Base-by-base conservation (phyloP, 2,329 filamentous ascomycete genomes). In the Helotiales sp. region DNA sequence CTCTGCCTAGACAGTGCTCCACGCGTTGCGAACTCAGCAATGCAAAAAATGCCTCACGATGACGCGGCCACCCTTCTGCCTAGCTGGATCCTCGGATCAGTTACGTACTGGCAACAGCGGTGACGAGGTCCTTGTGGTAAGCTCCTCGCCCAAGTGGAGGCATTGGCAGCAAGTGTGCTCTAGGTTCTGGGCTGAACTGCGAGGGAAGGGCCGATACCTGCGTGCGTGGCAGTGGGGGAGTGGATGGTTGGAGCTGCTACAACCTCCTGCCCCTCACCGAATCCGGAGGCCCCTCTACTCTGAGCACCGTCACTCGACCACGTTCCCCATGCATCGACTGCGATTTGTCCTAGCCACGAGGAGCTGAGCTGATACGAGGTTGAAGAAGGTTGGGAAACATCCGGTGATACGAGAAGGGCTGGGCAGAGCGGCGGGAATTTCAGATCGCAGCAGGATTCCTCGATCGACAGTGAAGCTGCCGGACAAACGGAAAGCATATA, bases 31-130 rank as follows among this genome's bases (percentile, higher is more conserved):
- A n/a, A n/a, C n/a, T n/a, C n/a, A n/a, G n/a, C n/a, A n/a, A n/a
- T n/a, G n/a, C n/a, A n/a, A n/a, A n/a, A n/a, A n/a, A n/a, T 50
- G 47, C 47, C 47, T 50, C 47, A 26, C 47, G 47, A 50, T 22
- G n/a, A 50, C 47, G 47, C 24, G 47, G 47, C n/a, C 24, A 26
- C 20, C 8, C 40, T 24, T 50, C 47, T 50, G 47, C 47, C 49
- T 52, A 52, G 49, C 49, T 52, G 26, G 8, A 30, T 30, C 24
- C 22, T n/a, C 8, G 24, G 13, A 52, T 28, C 11, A 52, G 17
- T 47, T n/a, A n/a, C 49, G 49, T 52, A 28, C 13, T 2, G 22
- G 8, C 13, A 30, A 52, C 49, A 30, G 26, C 13, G 22, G 11
- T 28, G 49, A 47, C 20, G 17, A 47, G 17, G 43, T 20, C 10